These are phyloP conservation scores for Globisporangium apiculatum DNA, from an alignment of 352 stramenopile species.

Conservation along the genomic window DNA sequence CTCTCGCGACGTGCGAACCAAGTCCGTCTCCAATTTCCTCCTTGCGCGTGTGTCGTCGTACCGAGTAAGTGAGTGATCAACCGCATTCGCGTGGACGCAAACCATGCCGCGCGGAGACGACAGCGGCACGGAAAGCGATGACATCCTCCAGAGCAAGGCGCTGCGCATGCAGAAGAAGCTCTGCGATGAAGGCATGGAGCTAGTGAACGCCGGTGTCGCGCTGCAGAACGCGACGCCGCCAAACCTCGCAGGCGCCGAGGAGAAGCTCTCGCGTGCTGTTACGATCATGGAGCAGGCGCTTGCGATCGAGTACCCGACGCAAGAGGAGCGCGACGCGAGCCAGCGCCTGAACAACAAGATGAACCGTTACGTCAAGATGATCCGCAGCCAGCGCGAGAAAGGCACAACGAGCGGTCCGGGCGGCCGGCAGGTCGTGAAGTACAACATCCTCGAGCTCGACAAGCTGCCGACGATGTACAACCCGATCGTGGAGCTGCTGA, in stretches of 20 bases:
- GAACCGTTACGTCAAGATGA: conserved; percentile 85
- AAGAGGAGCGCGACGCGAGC: conserved; percentile 67
- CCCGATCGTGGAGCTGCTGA: conserved; percentile 42
- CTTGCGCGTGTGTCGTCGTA: background rate
- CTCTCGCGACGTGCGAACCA: background rate
- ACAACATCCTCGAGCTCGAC: conserved; percentile 72
- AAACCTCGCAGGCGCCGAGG: conserved; percentile 41
- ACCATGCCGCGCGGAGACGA: conserved; percentile 17
- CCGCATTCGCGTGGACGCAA: background rate
- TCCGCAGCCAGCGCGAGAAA: conserved; percentile 70
- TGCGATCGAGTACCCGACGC: conserved; percentile 62
- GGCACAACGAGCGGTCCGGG: conserved; percentile 19
- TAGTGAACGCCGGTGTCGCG: conserved; percentile 75
- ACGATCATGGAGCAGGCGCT: conserved; percentile 73
- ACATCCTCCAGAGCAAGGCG: conserved; percentile 47
- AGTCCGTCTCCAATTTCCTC: background rate
- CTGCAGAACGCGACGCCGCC: conserved; percentile 66
- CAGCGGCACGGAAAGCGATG: conserved; percentile 55
- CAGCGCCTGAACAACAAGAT: conserved; percentile 80
- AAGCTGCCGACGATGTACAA: conserved; percentile 63
- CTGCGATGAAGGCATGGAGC: conserved; percentile 74
- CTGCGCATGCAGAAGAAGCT: conserved; percentile 69
- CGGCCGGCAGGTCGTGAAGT: conserved; percentile 35
- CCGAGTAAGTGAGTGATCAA: background rate
- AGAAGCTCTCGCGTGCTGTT: conserved; percentile 63